Conservation (phyloP, 2,329 filamentous ascomycete genomes). For the Nemania diffusa region DNA sequence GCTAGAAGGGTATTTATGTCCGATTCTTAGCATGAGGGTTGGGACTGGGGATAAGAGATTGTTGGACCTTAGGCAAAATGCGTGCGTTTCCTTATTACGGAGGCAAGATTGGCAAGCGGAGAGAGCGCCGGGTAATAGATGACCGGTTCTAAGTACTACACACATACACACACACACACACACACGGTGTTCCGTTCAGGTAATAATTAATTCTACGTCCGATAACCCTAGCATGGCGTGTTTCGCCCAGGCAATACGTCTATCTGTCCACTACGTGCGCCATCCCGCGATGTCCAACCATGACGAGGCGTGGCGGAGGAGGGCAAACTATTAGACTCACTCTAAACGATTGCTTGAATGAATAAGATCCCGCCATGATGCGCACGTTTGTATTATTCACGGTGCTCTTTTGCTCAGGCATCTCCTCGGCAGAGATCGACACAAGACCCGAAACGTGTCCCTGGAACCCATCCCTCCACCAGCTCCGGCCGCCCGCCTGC, state of each 20-base stretch:
- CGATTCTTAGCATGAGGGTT: neutral
- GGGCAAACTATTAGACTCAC: neutral
- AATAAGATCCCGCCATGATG: constrained; percentile 9
- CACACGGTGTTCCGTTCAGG: neutral
- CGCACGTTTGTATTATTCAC: neutral
- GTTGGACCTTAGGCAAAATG: constrained; percentile 37
- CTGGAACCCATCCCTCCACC: constrained; percentile 31
- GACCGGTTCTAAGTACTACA: neutral
- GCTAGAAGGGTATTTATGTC: neutral
- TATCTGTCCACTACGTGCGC: neutral
- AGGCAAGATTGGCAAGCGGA: neutral
- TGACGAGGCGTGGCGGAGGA: neutral
- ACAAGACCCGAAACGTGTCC: constrained; percentile 33
- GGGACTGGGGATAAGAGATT: constrained; percentile 9
- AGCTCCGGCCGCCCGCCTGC: constrained; percentile 32
- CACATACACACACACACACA: constrained; percentile 6
- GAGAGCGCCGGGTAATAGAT: constrained; percentile 11
- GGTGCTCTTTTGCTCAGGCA: constrained; percentile 14
- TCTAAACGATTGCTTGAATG: neutral
- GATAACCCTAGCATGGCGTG: neutral
- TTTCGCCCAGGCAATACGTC: neutral
- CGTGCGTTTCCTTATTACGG: neutral
- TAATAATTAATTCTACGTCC: neutral
- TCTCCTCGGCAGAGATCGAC: constrained; percentile 14
- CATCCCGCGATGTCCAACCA: constrained; percentile 6